Evolutionary conservation across 2,329 filamentous ascomycete genomes (phyloP), one percentile per base, ranked within the genome.

Genomic region (Fusarium vanettenii): DNA sequence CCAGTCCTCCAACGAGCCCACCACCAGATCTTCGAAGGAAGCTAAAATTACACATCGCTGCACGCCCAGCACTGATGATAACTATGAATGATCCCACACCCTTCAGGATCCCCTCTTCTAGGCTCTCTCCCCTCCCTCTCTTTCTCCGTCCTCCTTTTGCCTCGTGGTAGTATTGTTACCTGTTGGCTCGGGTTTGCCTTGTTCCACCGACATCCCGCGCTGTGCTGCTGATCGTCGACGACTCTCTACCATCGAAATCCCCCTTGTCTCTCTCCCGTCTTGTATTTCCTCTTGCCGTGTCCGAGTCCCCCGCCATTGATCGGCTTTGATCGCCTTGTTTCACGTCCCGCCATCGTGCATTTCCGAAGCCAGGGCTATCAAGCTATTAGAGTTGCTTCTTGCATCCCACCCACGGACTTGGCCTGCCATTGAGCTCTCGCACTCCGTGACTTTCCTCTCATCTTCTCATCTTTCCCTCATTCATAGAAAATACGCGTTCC

Each of bases 11-110:
- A 27, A 35, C 64, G n/a, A 33, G 25, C 67, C 67, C 71, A 74
- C 64, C 70, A 72, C 69, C 69, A 71, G 76, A 78, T 78, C 76
- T 77, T 67, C 41, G 63, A 57, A 59, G 48, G 60, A 64, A 70
- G 70, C 67, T 74, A 71, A 74, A 71, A 66, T 69, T 71, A 57
- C 69, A 67, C 70, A 62, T 60, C 60, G 62, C 67, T 71, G 63
- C 67, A 71, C 59, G 41, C 67, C 63, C 59, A 27, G 59, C 48
- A 69, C 45, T 39, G 41, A 65, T 48, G 60, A 71, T 74, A 76
- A 66, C 61, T 65, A 69, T 29, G 59, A 70, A 69, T 29, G 59
- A 70, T 72, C 63, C 67, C 76, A 72, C 76, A 61, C 71, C 66
- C 56, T 74, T 55, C 43, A 61, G 33, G 62, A 60, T 65, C 45